These are phyloP conservation scores for Leccinum subtestaceum DNA, from an alignment of 768 basidiomycete species.

Conservation along the genomic window DNA sequence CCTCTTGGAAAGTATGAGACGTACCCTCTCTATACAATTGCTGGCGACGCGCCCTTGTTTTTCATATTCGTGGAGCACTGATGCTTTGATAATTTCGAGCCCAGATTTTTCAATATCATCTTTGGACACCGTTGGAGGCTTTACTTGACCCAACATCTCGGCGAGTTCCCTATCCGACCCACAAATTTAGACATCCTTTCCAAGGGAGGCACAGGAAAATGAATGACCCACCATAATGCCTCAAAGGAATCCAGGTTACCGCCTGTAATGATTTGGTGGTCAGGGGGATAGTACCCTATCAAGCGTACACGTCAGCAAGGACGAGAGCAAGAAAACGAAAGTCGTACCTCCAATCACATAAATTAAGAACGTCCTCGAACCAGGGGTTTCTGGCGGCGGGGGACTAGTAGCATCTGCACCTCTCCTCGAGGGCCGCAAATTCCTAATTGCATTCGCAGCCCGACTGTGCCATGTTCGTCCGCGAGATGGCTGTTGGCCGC, in stretches of 20 bases:
- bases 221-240: constrained; percentile 60
- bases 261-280: constrained; percentile 86
- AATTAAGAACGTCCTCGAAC: constrained; percentile 72
- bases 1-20: constrained; percentile 25
- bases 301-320: constrained; percentile 6
- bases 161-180: constrained; percentile 62
- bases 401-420: constrained; percentile 20
- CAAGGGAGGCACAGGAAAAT: neutral
- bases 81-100: constrained; percentile 67
- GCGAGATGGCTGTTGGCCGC: constrained; percentile 23
- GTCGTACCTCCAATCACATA: constrained; percentile 80
- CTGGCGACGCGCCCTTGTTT: constrained; percentile 60
- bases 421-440: constrained; percentile 42
- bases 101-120: constrained; percentile 87
- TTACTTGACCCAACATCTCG: constrained; percentile 77
- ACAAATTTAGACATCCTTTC: neutral
- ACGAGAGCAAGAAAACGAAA: neutral
- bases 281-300: constrained; percentile 86
- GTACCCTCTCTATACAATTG: constrained; percentile 79
- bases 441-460: constrained; percentile 61
- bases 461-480: constrained; percentile 56
- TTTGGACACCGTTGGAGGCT: constrained; percentile 77
- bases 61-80: constrained; percentile 49
- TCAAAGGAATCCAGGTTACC: constrained; percentile 77
- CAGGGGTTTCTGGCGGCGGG: constrained; percentile 22